Evolutionary conservation across 1,139 yeast species (phyloP).

Genomic region (Sugiyamaella sp.): DNA sequence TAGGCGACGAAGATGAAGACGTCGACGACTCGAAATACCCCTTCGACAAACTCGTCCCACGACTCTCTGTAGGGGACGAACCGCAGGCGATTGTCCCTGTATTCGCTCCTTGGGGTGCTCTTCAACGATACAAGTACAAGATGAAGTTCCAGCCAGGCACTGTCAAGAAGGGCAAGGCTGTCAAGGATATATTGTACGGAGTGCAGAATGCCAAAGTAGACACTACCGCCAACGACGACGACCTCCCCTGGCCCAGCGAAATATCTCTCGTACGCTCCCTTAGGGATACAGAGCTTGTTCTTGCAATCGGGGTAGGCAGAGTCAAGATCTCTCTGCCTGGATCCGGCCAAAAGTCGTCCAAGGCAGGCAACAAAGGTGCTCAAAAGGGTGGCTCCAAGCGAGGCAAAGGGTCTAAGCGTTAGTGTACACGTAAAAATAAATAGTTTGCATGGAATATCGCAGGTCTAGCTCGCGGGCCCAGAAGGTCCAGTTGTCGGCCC

Average conservation of each 20-base stretch:
- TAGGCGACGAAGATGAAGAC: slow-evolving; percentile 37
- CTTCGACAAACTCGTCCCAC: slow-evolving; percentile 43
- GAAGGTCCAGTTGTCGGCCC: too few species aligned
- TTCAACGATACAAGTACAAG: slow-evolving; percentile 75
- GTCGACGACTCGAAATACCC: slow-evolving; percentile 36
- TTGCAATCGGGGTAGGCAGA: slow-evolving; percentile 54
- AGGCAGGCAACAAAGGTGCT: slow-evolving; percentile 20
- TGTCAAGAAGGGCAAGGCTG: slow-evolving; percentile 86
- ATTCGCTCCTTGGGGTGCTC: slow-evolving; percentile 90
- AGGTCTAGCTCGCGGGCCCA: too few species aligned
- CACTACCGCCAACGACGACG: slow-evolving; percentile 51
- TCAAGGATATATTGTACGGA: slow-evolving; percentile 65
- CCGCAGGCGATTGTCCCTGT: slow-evolving; percentile 73
- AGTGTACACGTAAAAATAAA: background rate
- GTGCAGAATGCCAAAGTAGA: slow-evolving; percentile 63
- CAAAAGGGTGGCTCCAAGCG: slow-evolving; percentile 23
- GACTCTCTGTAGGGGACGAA: slow-evolving; percentile 44
- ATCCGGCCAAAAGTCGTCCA: slow-evolving; percentile 16
- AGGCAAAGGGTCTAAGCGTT: slow-evolving; percentile 26
- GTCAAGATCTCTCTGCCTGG: slow-evolving; percentile 43
- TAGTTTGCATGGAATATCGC: background rate
- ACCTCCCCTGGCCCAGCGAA: slow-evolving; percentile 72
- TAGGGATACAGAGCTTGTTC: slow-evolving; percentile 58
- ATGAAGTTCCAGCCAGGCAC: slow-evolving; percentile 86
- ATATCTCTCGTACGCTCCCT: slow-evolving; percentile 58